These are phyloP conservation scores for Geotrichum restrictum DNA, from an alignment of 1,139 yeast species.

Conservation along the genomic window DNA sequence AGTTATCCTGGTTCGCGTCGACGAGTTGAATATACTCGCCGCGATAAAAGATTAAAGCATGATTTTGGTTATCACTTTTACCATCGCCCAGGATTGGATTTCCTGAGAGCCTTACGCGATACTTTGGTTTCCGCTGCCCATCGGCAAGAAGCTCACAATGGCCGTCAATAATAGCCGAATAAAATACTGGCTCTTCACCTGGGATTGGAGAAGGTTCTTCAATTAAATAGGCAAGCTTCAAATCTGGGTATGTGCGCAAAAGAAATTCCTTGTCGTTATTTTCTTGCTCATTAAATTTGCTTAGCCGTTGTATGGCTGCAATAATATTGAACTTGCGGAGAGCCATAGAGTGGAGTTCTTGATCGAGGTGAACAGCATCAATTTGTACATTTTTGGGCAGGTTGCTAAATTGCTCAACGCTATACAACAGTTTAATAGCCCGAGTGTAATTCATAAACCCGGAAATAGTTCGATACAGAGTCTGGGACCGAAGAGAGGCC, in stretches of 20 bases:
- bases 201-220: slow-evolving; percentile 42
- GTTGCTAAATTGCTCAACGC: slow-evolving; percentile 48
- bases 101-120: slow-evolving; percentile 64
- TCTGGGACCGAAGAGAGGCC: slow-evolving; percentile 78
- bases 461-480: slow-evolving; percentile 69
- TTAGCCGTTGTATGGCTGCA: slow-evolving; percentile 67
- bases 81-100: slow-evolving; percentile 90
- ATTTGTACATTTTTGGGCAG: slow-evolving; percentile 42
- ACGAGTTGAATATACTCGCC: slow-evolving; percentile 86
- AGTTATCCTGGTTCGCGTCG: slow-evolving; percentile 87
- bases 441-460: slow-evolving; percentile 70
- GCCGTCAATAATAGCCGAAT: slow-evolving; percentile 62
- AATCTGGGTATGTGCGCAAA: slow-evolving; percentile 57
- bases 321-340: slow-evolving; percentile 62
- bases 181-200: slow-evolving; percentile 43
- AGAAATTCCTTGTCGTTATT: slow-evolving; percentile 53
- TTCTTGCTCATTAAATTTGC: slow-evolving; percentile 51
- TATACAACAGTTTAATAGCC: slow-evolving; percentile 63
- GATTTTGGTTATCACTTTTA: slow-evolving; percentile 82
- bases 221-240: slow-evolving; percentile 58
- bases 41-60: slow-evolving; percentile 68
- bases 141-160: slow-evolving; percentile 41
- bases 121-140: slow-evolving; percentile 49
- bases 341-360: slow-evolving; percentile 50
- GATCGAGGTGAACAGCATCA: slow-evolving; percentile 37